Evolutionary conservation across 1,139 yeast genomes (phyloP), one percentile per base, ranked within the genome.

Genomic region (Sugiyamaella neomexicana): DNA sequence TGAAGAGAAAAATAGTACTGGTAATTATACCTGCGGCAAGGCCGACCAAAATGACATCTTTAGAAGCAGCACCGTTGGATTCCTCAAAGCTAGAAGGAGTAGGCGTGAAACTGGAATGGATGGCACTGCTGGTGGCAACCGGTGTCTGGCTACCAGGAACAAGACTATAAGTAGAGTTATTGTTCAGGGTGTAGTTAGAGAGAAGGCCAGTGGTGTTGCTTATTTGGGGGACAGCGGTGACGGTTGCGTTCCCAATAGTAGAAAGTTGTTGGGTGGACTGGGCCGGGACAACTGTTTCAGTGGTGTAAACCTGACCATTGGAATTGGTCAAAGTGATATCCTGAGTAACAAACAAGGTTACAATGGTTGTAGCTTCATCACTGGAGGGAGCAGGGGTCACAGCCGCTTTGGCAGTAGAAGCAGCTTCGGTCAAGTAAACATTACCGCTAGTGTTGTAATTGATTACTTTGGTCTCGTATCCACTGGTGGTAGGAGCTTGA

Each of bases 21-120:
- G 39, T 45, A 20, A 47, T 17, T 29, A 47, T 25, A 16, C 46
- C 51, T 16, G 46, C 51, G 13, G 31, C 23, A 25, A 47, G 46
- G 10, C 51, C 46, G 17, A 39, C 46, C 31, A 39, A 17, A 31
- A 47, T 40, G 25, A 47, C 44, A 39, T 32, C 34, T 20, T 29
- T 67, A 66, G 39, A 25, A 42, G 43, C 43, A 13, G 53, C 47
- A 25, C 47, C 47, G 13, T 43, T 50, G 29, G 54, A 46, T 46
- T 39, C 54, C 13, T 39, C 55, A 47, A 17, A 31, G 44, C 40
- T 37, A 25, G 55, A 31, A 27, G 46, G 47, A 34, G 52, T 45
- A n/a, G 52, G 42, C 2, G 51, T 34, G 39, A 41, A 43, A 25
- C 40, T 29, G 15, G 38, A 45, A 8, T 36, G 40, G 5, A 20